Base-by-base conservation (phyloP, 2,329 filamentous ascomycete species). In the Cladophialophora immunda region DNA sequence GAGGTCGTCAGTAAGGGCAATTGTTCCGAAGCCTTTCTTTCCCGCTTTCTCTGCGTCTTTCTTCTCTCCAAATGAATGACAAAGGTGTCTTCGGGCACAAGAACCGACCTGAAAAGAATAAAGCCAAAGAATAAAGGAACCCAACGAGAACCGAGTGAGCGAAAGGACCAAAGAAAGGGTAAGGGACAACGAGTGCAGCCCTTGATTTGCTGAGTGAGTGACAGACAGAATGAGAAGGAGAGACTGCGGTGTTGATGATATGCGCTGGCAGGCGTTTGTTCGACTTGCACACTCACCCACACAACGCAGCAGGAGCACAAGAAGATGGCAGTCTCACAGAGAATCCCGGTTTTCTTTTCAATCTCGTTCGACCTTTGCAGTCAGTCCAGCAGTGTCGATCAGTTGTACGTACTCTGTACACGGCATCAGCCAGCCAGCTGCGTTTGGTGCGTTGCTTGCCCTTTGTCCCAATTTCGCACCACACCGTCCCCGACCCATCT, bases 21-120 rank as follows among this genome's bases (percentile, higher is more conserved):
- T 25, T 61, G 32, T 47, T 41, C 19, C 29, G 27, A 53, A 13
- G 22, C 50, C 30, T 53, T 53, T 61, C 58, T 38, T 11, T 25
- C 45, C 22, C 15, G 22, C 30, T 57, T 38, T 57, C 54, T 57
- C 36, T 27, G 3, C 22, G 6, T 32, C 60, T 63, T 52, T 57
- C 53, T 58, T 34, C 22, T 8, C 50, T 52, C 27, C 27, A 61
- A 65, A 61, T 58, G 63, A 65, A 45, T 57, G 60, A 63, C 36
- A 47, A 56, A 47, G 41, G 25, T 25, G 38, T 32, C 30, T 4
- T 45, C 25, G 29, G 5, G 3, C 29, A 61, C 58, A 29, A 53
- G 41, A 61, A 53, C 58, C 45, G 36, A 41, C 30, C 29, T 53
- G 41, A 32, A 53, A n/a, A 38, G 13, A 57, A 60, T n/a, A 60